phyloP scores from a whole-genome alignment of 2,329 filamentous ascomycete species.

The Emmonsiellopsis sp. region DNA sequence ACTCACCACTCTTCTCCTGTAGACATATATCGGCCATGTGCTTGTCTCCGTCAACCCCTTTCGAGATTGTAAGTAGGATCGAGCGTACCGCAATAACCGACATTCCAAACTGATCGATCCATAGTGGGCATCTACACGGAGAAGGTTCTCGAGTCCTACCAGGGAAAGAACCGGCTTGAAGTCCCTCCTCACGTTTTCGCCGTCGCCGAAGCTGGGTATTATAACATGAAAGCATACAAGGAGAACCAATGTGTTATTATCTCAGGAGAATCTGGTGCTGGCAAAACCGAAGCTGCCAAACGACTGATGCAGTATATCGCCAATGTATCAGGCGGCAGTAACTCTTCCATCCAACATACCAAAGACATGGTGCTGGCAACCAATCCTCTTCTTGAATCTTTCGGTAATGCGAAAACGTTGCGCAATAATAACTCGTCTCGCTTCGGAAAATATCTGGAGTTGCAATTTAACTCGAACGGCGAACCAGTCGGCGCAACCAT shows the following conservation, averaged over 20 bases:
- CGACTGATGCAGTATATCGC: conserved; percentile 99
- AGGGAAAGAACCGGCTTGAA: conserved; percentile 93
- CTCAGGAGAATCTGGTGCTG: conserved; percentile 93
- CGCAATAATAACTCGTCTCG: conserved; percentile 98
- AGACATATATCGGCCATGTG: conserved; percentile 98
- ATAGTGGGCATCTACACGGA: conserved; percentile 94
- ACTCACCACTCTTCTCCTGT: conserved; percentile 11
- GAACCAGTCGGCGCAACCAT: conserved; percentile 95
- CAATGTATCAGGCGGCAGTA: conserved; percentile 77
- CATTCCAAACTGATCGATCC: conserved; percentile 26
- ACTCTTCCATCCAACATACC: conserved; percentile 85
- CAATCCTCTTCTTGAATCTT: conserved; percentile 92
- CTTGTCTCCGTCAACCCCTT: conserved; percentile 98
- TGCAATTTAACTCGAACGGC: conserved; percentile 85
- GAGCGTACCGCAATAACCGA: not conserved
- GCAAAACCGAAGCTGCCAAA: conserved; percentile 97
- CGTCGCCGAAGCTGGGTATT: conserved; percentile 91
- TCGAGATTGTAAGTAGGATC: conserved; percentile 56
- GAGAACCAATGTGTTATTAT: conserved; percentile 99
- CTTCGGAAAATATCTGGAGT: conserved; percentile 96
- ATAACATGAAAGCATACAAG: conserved; percentile 99
- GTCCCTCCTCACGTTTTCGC: conserved; percentile 92
- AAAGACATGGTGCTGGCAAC: conserved; percentile 99
- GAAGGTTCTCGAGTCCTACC: conserved; percentile 82
- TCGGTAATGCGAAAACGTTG: conserved; percentile 95